A percentile compares a stretch with the other conserved stretches of the same genome.
phyloP scores from a whole-genome alignment of 495 filamentous ascomycete species.

The Daldinia vernicosa region DNA sequence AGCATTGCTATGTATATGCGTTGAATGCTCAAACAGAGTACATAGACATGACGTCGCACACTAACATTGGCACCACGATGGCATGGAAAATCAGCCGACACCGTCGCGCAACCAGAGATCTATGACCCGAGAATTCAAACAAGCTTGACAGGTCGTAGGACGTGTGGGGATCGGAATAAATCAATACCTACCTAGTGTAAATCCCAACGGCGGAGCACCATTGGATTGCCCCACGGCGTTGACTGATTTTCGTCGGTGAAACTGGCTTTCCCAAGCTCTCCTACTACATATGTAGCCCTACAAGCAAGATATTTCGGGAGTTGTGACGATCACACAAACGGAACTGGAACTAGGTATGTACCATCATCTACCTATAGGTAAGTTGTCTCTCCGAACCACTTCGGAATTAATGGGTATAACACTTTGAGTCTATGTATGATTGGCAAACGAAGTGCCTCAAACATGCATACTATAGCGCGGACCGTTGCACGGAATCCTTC shows the following conservation, averaged over 20 bases:
- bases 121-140: conserved; percentile 22
- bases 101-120: conserved; percentile 19
- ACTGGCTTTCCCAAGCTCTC: conserved; percentile 14
- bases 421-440: conserved; percentile 1
- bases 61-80: conserved; percentile 27
- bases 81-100: conserved; percentile 32
- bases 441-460: neutral
- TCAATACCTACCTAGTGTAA: neutral
- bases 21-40: conserved; percentile 7
- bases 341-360: neutral
- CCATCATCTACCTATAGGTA: neutral
- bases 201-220: no score
- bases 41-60: conserved; percentile 31
- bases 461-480: neutral
- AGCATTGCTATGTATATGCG: conserved; percentile 19
- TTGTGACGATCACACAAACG: conserved; percentile 2
- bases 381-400: neutral
- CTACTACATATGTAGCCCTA: no score
- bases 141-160: conserved; percentile 3
- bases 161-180: conserved; percentile 23
- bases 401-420: neutral
- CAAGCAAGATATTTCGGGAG: neutral
- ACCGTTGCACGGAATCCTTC: conserved; percentile 33
- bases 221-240: conserved; percentile 12
- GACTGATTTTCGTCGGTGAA: conserved; percentile 27